Base-by-base conservation (phyloP, 164 flowering plant genomes). In the Santalum album region DNA sequence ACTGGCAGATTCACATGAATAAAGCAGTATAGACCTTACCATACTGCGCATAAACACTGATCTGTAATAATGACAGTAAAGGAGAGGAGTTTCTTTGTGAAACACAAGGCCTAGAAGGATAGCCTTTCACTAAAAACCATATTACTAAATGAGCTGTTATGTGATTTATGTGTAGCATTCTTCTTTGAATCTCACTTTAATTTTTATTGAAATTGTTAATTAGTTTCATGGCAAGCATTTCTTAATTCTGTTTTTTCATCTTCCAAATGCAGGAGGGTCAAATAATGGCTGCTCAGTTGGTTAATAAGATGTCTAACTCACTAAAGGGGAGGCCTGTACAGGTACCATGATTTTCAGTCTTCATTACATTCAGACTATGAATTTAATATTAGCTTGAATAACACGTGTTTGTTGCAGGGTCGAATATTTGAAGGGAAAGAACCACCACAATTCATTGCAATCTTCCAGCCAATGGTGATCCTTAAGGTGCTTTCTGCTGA, bases 391-490 rank as follows among this genome's bases (percentile, higher is more conserved):
- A 35, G 1, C 36, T 39, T 47, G 20, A 47, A 43, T 16, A 6
- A 12, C 62, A 47, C 58, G 24, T 56, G 44, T 49, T 70, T 71
- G 35, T 29, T 64, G 25, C 78, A 94, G 99, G 99, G 97, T 54
- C 86, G 81, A 42, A 64, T 94, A 61, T 75, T 68, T 61, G 81
- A 94, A 76, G 97, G 91, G 47, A 90, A 84, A 78, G 97, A 94
- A 64, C 94, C 99, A 42, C 94, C 97, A 45, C 99, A 94, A 55
- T 94, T 94, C 54, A 60, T 94, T 65, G 90, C 99, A 17, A 71
- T 94, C 64, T 94, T 90, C 70, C 84, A 94, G 68, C 97, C 95
- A 46, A 84, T 90, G 96, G 83, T 90, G 54, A 67, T 87, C 48
- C 77, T 94, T 20, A 94, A 90, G 99, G 99, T 90, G 79, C 24